Base-by-base conservation (phyloP, 139 green algal species). In the Coelastrella sp. region DNA sequence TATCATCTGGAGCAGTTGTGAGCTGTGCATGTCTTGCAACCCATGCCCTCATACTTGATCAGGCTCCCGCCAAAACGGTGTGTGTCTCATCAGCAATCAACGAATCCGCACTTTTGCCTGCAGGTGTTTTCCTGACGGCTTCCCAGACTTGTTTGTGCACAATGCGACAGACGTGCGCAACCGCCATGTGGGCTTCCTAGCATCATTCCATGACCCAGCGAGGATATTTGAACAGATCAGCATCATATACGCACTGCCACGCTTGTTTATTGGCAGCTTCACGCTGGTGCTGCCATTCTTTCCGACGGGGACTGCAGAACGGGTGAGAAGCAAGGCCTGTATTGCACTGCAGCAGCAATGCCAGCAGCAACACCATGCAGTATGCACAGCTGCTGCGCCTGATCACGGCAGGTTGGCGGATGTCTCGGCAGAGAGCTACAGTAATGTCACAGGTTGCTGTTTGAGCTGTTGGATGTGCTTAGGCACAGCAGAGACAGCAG, bases 241-340 rank as follows among this genome's bases (percentile, higher is more conserved):
- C 57, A 96, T 99, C 87, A 99, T 99, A 79, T 99, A 99, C 90
- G 97, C 98, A 73, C 94, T 99, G 61, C 98, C 97, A 3, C 93
- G 98, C 19, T 96, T 99, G 71, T 99, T 99, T 87, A 96, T 99
- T 5, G 95, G 94, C 78, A 98, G 95, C 59, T 99, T 99, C 95
- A 99, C 98, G 17, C 94, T 99, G 0, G 98, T 99, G 22, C 95
- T 99, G 77, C 98, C 98, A 61, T 99, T 99, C 95, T 99, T 99
- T 92, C 98, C 98, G 0, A 99, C 98, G 0, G 98, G 98, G 17
- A 99, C 96, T 13, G 92, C 96, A 73, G 97, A 97, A 88, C 90
- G 95, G 85, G 95, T 96, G 77, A 73, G 87, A 0, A 22, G 32
- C 32, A 47, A 47, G 32, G 32, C 32, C 32, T 47, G 32, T 47